These are phyloP conservation scores for Turritis glabra DNA, from an alignment of 345 rosid species.

Conservation along the genomic window DNA sequence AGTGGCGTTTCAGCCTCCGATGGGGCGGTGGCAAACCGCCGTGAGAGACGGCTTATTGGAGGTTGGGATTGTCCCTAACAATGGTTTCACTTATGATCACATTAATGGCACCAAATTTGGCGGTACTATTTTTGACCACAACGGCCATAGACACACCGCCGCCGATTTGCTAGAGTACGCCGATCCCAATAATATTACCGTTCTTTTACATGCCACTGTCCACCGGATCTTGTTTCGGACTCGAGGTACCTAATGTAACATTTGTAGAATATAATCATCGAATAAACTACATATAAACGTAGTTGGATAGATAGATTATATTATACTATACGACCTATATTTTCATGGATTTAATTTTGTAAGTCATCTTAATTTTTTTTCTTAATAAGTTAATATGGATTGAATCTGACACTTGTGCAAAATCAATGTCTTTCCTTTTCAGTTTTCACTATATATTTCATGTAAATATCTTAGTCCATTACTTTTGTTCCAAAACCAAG, in stretches of 20 bases:
- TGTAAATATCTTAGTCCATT: neutral
- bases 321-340: neutral
- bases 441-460: neutral
- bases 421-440: neutral
- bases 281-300: neutral
- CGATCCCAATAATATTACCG: slow-evolving; percentile 46
- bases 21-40: slow-evolving; percentile 70
- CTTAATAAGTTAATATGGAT: neutral
- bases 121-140: slow-evolving; percentile 62
- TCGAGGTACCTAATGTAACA: slow-evolving; percentile 32
- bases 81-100: slow-evolving; percentile 74
- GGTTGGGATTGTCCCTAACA: slow-evolving; percentile 61
- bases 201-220: slow-evolving; percentile 63
- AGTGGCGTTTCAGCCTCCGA: slow-evolving; percentile 52
- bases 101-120: slow-evolving; percentile 72
- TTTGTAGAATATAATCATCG: neutral
- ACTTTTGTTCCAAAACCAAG: neutral
- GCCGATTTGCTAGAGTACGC: slow-evolving; percentile 71
- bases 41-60: slow-evolving; percentile 69
- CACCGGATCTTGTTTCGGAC: slow-evolving; percentile 46
- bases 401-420: neutral
- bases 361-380: neutral
- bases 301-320: neutral
- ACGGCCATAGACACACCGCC: slow-evolving; percentile 71
- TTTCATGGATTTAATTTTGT: neutral